Percentiles rank a stretch among this genome's conserved stretches.
Conservation (phyloP, 139 green algal species). For the Asterochloris sp. region DNA sequence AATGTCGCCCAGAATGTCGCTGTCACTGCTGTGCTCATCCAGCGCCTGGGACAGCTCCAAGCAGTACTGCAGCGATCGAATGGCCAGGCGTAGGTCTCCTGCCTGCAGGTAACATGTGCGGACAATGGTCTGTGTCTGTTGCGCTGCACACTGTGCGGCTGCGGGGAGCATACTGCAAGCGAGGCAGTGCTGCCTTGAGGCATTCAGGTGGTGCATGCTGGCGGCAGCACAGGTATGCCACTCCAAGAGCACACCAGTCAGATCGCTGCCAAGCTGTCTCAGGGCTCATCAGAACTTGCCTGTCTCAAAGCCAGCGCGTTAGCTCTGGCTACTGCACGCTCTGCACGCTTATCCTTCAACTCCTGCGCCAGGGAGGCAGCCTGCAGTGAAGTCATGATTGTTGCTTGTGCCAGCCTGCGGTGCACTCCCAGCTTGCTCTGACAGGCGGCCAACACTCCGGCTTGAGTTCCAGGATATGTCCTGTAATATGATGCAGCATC, state of each 20-base stretch:
- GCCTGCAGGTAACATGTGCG: not conserved
- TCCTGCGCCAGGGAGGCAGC: conserved; percentile 23
- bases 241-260: too few species aligned
- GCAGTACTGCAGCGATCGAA: conserved; percentile 28
- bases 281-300: not conserved
- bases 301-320: not conserved
- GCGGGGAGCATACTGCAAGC: not conserved
- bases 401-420: too few species aligned
- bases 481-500: too few species aligned
- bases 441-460: too few species aligned
- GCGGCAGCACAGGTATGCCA: too few species aligned
- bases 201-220: too few species aligned
- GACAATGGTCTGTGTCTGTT: not conserved
- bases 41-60: conserved; percentile 29
- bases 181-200: not conserved
- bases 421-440: too few species aligned
- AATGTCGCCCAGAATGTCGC: conserved; percentile 38
- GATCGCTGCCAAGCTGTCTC: too few species aligned
- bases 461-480: too few species aligned
- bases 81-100: conserved; percentile 15
- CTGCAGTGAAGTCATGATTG: conserved; percentile 1
- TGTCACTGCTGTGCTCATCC: conserved; percentile 25
- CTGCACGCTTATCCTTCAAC: conserved; percentile 27
- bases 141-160: not conserved
- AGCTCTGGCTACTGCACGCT: conserved; percentile 27